phyloP scores from a whole-genome alignment of 2,329 filamentous ascomycete genomes.

The Lizonia empirigonia region DNA sequence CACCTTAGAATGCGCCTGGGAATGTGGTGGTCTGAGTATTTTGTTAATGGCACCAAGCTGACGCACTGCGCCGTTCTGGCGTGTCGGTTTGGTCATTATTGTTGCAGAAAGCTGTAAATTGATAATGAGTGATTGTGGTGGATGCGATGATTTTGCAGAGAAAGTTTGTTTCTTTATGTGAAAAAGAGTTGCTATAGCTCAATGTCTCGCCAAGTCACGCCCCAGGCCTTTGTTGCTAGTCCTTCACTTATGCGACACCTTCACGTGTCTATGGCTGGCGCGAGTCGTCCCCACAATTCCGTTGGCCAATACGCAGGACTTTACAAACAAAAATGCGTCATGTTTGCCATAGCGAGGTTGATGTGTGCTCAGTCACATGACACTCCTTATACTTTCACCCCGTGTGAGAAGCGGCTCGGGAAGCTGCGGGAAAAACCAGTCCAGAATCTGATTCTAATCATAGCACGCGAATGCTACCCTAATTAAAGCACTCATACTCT shows the following conservation, averaged over 20 bases:
- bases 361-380: not conserved
- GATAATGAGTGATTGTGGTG: not conserved
- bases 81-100: not conserved
- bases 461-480: not conserved
- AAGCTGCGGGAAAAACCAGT: not conserved
- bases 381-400: not conserved
- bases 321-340: not conserved
- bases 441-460: not conserved
- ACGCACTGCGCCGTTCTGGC: not conserved
- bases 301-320: not conserved
- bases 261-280: not conserved
- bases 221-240: not conserved
- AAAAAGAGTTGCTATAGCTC: not conserved
- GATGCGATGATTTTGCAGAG: not conserved
- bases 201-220: not conserved
- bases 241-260: not conserved
- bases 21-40: constrained; percentile 1
- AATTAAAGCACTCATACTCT: not conserved
- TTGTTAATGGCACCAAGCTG: constrained; percentile 6
- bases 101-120: not conserved
- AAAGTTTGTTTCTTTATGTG: not conserved
- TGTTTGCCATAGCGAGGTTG: not conserved
- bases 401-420: not conserved
- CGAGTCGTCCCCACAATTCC: not conserved
- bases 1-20: not conserved